phyloP scores from a whole-genome alignment of 148 eudicot species.

The Silene uniflora region DNA sequence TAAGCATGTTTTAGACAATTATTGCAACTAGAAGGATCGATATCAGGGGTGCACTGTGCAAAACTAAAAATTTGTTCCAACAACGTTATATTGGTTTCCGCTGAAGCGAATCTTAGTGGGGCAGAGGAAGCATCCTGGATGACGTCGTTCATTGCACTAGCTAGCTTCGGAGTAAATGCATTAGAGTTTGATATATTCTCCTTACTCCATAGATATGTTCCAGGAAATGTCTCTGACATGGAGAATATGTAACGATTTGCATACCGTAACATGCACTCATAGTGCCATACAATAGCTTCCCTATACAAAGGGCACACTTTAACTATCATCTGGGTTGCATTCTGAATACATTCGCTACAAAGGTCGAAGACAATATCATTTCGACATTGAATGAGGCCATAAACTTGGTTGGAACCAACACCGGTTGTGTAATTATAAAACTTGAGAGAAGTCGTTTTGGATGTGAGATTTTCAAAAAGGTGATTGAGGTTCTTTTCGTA shows the following conservation, averaged over 20 bases:
- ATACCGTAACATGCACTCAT: slow-evolving; percentile 16
- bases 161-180: neutral
- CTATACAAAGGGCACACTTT: neutral
- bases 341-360: slow-evolving; percentile 10
- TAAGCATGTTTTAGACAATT: neutral
- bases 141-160: neutral
- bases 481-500: slow-evolving; percentile 2
- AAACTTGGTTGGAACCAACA: neutral
- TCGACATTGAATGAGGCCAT: slow-evolving; percentile 17
- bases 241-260: slow-evolving; percentile 10
- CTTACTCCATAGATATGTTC: neutral
- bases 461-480: slow-evolving; percentile 1
- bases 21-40: neutral
- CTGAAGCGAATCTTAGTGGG: neutral
- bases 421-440: slow-evolving; percentile 15
- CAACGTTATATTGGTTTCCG: neutral
- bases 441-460: neutral
- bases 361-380: neutral
- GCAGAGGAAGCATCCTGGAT: neutral
- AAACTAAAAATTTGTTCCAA: neutral
- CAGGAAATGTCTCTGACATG: neutral
- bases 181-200: neutral
- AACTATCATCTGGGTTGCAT: neutral
- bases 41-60: slow-evolving; percentile 10
- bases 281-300: slow-evolving; percentile 3